A percentile compares a stretch with the other conserved stretches of the same genome.
Conservation (phyloP, 2,329 filamentous ascomycete genomes). For the Phyllosticta capitalensis region DNA sequence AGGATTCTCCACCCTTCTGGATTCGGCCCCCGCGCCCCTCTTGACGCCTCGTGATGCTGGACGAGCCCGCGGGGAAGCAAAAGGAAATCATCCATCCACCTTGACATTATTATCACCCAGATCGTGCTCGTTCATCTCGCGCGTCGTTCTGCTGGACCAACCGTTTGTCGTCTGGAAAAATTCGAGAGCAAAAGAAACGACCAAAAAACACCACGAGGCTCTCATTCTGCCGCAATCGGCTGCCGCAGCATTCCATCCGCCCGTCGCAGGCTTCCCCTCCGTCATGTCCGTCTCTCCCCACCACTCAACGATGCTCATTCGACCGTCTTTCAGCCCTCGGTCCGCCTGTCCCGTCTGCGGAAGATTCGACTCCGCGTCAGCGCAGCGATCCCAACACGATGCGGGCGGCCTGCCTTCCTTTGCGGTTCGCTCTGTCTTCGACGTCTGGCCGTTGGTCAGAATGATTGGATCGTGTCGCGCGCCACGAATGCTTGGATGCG, state of each 20-base stretch:
- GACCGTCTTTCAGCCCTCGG: not conserved
- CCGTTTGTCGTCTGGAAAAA: not conserved
- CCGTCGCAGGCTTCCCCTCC: not conserved
- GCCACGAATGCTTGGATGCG: not conserved
- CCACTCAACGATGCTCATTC: not conserved
- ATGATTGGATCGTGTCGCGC: not conserved
- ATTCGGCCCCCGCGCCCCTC: not conserved
- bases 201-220: not conserved
- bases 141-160: not conserved
- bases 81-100: not conserved
- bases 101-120: not conserved
- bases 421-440: not conserved
- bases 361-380: not conserved
- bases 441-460: not conserved
- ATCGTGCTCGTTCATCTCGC: not conserved
- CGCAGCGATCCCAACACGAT: not conserved
- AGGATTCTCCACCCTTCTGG: not conserved
- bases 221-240: not conserved
- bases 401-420: not conserved
- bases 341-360: not conserved
- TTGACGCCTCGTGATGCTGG: not conserved
- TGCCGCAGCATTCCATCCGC: not conserved
- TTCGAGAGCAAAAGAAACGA: not conserved
- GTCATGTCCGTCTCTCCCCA: not conserved
- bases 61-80: not conserved